Conservation (phyloP, 73 alveolate species). For the Tetrahymena elliotti region DNA sequence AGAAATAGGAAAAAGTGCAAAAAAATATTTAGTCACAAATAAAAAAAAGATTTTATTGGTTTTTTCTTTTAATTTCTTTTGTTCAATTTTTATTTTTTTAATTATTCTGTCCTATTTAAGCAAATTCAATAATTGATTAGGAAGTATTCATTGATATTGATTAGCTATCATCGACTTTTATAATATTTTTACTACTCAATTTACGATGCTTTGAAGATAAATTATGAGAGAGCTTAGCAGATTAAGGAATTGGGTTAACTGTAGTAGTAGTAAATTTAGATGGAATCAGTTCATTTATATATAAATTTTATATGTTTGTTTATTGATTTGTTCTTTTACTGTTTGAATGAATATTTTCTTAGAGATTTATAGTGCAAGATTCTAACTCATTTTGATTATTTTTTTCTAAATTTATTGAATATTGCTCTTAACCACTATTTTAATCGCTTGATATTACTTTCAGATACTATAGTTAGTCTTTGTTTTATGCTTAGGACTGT, state of each 20-base stretch:
- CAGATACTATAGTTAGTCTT: background rate
- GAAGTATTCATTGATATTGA: background rate
- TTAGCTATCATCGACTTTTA: background rate
- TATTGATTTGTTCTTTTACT: background rate
- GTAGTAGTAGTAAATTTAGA: background rate
- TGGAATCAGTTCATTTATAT: background rate
- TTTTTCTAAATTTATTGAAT: background rate
- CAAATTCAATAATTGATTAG: background rate
- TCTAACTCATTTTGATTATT: background rate
- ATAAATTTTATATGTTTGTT: background rate
- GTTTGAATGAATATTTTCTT: background rate
- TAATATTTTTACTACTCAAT: background rate
- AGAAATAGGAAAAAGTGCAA: background rate
- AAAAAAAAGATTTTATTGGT: too few species aligned
- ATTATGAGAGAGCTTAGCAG: background rate
- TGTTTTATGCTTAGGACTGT: too few species aligned
- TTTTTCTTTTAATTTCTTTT: background rate
- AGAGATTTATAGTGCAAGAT: background rate
- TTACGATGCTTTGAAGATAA: background rate
- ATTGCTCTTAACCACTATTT: background rate
- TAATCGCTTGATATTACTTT: background rate
- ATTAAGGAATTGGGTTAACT: background rate
- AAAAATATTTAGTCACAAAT: too few species aligned
- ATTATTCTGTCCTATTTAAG: background rate
- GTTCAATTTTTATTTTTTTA: background rate